phyloP scores from a whole-genome alignment of 305 asterid genomes.

The Fraxinus platypoda region DNA sequence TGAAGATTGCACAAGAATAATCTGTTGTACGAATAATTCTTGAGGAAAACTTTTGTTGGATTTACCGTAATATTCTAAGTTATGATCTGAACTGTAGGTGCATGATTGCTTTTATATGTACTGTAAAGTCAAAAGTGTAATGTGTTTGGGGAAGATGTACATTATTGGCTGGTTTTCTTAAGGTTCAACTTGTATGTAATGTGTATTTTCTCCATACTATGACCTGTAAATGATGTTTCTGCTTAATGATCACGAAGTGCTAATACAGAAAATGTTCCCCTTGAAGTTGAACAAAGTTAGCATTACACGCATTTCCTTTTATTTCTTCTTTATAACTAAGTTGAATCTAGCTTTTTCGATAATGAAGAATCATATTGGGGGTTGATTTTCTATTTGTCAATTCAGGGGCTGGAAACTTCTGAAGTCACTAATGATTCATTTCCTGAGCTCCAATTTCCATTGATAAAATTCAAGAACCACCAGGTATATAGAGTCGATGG shows the following conservation, averaged over 20 bases:
- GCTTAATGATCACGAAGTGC: constrained; percentile 14
- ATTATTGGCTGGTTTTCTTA: neutral
- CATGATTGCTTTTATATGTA: neutral
- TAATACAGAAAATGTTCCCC: neutral
- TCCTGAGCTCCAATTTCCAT: constrained; percentile 48
- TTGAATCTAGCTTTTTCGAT: neutral
- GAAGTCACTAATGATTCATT: constrained; percentile 35
- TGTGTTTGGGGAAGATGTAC: neutral
- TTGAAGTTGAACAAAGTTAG: neutral
- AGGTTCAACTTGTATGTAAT: constrained; percentile 1
- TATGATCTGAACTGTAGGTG: neutral
- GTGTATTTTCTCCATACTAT: neutral
- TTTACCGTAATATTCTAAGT: neutral
- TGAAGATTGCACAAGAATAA: neutral
- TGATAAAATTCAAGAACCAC: constrained; percentile 36
- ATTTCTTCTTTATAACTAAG: constrained; percentile 3
- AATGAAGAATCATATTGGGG: constrained; percentile 4
- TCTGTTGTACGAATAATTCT: neutral
- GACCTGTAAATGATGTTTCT: neutral
- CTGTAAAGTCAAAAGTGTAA: neutral
- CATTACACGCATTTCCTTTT: neutral
- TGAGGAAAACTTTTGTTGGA: neutral
- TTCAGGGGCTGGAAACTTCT: constrained; percentile 36
- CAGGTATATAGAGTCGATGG: constrained; percentile 34
- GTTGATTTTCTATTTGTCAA: constrained; percentile 19